Conservation (phyloP, 805 yeast species). For the Wickerhamomyces queroliae region DNA sequence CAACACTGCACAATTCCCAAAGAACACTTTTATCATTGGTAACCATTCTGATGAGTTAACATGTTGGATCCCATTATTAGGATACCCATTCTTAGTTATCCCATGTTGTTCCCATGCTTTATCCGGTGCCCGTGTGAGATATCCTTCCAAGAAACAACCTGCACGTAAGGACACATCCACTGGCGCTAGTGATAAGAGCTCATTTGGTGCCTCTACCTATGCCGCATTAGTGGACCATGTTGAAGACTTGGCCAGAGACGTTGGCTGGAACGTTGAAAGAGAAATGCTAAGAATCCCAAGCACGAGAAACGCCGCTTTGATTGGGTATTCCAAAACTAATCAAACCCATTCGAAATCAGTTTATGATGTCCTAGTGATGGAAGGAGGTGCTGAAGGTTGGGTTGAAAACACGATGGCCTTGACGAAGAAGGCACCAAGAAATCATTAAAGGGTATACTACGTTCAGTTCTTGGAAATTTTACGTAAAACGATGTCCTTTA, state of each 20-base stretch:
- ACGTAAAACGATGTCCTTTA: too few species aligned
- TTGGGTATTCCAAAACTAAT: constrained; percentile 53
- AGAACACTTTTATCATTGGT: constrained; percentile 79
- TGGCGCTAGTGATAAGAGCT: constrained; percentile 16
- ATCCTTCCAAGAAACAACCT: constrained; percentile 35
- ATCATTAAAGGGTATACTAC: too few species aligned
- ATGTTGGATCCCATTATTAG: constrained; percentile 89
- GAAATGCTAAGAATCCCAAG: constrained; percentile 93
- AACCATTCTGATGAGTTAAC: constrained; percentile 95
- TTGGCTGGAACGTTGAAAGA: constrained; percentile 82
- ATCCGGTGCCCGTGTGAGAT: constrained; percentile 70
- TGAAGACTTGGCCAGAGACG: constrained; percentile 53
- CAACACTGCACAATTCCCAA: constrained; percentile 61
- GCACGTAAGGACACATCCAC: constrained; percentile 5
- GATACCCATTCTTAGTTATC: constrained; percentile 83
- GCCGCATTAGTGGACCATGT: constrained; percentile 85
- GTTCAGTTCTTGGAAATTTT: too few species aligned
- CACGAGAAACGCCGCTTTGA: constrained; percentile 86
- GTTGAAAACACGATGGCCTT: constrained; percentile 72
- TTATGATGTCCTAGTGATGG: constrained; percentile 58
- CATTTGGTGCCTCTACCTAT: constrained; percentile 55
- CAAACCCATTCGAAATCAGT: constrained; percentile 28
- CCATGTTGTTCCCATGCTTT: constrained; percentile 94
- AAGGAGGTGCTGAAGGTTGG: constrained; percentile 93
- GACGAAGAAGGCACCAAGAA: constrained; percentile 65